These are phyloP conservation scores for Phytophthora europaea DNA, from an alignment of 352 stramenopile species.

Conservation along the genomic window DNA sequence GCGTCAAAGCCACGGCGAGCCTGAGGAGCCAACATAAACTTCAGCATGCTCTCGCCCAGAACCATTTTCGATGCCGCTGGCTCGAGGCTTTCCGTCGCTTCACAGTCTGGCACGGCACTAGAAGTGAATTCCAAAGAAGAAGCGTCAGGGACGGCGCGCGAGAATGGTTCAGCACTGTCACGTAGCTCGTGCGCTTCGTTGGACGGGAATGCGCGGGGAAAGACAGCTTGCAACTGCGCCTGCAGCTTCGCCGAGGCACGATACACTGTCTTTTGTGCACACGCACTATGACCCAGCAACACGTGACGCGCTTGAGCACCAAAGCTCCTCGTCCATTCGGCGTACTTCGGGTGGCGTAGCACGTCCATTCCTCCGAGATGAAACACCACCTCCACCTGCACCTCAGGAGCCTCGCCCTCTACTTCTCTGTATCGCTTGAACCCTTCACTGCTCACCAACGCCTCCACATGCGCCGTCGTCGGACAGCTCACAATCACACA, in stretches of 20 bases:
- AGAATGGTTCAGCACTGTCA: slow-evolving; percentile 48
- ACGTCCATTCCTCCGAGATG: slow-evolving; percentile 63
- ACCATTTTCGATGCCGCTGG: slow-evolving; percentile 43
- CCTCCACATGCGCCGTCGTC: slow-evolving; percentile 66
- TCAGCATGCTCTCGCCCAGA: slow-evolving; percentile 79
- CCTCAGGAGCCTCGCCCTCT: slow-evolving; percentile 23
- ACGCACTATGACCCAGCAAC: slow-evolving; percentile 56
- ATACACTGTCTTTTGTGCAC: slow-evolving; percentile 77
- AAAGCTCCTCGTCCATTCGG: slow-evolving; percentile 66
- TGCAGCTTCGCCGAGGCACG: slow-evolving; percentile 77
- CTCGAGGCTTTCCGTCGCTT: slow-evolving; percentile 1
- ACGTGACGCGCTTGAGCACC: slow-evolving; percentile 70
- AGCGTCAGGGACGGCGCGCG: slow-evolving; percentile 37
- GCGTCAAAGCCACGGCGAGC: slow-evolving; percentile 74
- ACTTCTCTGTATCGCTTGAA: slow-evolving; percentile 60
- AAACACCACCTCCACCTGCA: slow-evolving; percentile 73
- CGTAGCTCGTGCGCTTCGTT: slow-evolving; percentile 59
- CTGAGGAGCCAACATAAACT: slow-evolving; percentile 65
- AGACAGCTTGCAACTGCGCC: slow-evolving; percentile 74
- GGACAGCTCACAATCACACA: slow-evolving; percentile 75
- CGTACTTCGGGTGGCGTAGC: slow-evolving; percentile 68
- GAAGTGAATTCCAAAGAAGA: slow-evolving; percentile 20
- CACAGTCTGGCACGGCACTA: not conserved
- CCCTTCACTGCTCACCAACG: slow-evolving; percentile 47
- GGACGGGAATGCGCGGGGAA: slow-evolving; percentile 65